Conservation (phyloP, 768 basidiomycete species). For the Tricholoma terreum region DNA sequence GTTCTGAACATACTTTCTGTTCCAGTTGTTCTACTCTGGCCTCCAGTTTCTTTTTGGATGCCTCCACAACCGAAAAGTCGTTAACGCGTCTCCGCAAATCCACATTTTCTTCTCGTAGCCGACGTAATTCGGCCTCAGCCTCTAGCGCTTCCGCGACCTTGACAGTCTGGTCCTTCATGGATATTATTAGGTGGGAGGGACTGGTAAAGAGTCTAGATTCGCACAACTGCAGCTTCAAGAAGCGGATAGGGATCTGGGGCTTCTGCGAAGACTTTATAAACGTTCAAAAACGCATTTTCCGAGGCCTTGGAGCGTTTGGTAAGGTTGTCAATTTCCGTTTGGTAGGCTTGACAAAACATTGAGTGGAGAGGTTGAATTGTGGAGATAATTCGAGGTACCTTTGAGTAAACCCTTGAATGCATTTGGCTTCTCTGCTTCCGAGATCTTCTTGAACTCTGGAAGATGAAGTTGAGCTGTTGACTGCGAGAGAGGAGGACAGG, state of each 20-base stretch:
- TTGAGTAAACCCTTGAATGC: conserved; percentile 91
- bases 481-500: neutral
- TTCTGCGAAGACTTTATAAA: conserved; percentile 95
- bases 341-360: conserved; percentile 63
- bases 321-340: conserved; percentile 92
- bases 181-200: neutral
- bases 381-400: conserved; percentile 38
- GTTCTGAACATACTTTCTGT: conserved; percentile 55
- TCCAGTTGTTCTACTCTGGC: conserved; percentile 74
- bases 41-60: conserved; percentile 75
- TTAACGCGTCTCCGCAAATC: conserved; percentile 69
- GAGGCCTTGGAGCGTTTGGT: conserved; percentile 90
- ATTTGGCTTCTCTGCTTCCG: conserved; percentile 83
- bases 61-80: conserved; percentile 63
- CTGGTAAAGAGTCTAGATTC: neutral
- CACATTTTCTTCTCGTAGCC: conserved; percentile 77
- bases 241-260: conserved; percentile 97
- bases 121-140: conserved; percentile 69
- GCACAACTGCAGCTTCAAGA: conserved; percentile 88
- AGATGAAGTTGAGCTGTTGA: neutral
- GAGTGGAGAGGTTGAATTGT: neutral
- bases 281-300: conserved; percentile 94
- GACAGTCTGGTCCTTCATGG: conserved; percentile 83
- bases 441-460: conserved; percentile 92
- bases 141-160: conserved; percentile 80